Base-by-base conservation (phyloP, 441 rosid genomes). In the Corymbia citriodora region DNA sequence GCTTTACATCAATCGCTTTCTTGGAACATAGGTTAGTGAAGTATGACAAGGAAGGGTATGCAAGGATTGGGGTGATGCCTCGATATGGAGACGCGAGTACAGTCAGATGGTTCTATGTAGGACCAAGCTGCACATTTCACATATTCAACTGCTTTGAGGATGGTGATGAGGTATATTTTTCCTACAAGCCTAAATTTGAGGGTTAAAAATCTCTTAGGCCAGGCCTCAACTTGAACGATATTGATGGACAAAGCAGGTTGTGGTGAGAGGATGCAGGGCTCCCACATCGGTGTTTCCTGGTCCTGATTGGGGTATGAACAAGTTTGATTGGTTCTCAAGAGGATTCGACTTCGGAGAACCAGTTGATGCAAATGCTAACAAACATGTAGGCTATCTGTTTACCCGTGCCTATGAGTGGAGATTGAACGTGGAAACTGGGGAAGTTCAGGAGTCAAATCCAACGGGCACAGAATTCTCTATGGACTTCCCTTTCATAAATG, bases 21-120 rank as follows among this genome's bases (percentile, higher is more conserved):
- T 23, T 25, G 54, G 7, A 33, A 72, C 55, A 8, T 29, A 90
- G 91, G 87, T 70, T 90, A 55, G 19, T 90, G 53, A 87, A 87
- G 87, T 87, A 55, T 65, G 91, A 89, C 19, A 50, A 65, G 49
- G 90, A 21, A 49, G 85, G 83, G 23, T 85, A 65, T 23, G n/a
- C 89, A 49, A 90, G 91, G 52, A 90, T 90, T 2, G 91, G 91
- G 29, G 91, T 90, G 36, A 90, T 90, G 91, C 91, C 89, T 31
- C 70, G 91, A 4, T 90, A 87, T 68, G 89, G 89, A 31, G 87
- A 87, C 27, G 89, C 89, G 14, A 23, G 54, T 70, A 87, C 89
- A 54, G 55, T 87, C 15, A 65, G 27, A 18, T 90, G 91, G 91
- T 90, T 90, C 55, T 25, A 68, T 27, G 54, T 63, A 6, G 85